These are phyloP conservation scores for Cryptococcus sp. DNA, from an alignment of 1,284 basidiomycete genomes.

Conservation along the genomic window DNA sequence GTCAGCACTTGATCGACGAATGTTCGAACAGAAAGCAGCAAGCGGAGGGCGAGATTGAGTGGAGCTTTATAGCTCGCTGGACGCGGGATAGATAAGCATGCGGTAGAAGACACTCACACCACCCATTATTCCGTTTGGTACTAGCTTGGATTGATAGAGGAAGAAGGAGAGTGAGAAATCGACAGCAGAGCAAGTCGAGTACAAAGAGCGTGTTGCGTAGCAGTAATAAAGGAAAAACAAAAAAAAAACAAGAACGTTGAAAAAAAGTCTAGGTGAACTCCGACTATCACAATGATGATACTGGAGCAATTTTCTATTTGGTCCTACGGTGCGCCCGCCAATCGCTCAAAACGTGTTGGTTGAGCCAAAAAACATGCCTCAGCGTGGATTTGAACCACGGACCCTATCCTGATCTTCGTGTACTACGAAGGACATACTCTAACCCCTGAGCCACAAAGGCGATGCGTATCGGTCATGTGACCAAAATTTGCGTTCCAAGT, in stretches of 20 bases:
- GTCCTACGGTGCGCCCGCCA: too few species aligned
- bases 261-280: background rate
- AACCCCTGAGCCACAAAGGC: conserved; percentile 22
- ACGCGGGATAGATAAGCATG: background rate
- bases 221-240: background rate
- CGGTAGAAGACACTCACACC: background rate
- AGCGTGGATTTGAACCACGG: conserved; percentile 18
- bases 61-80: background rate
- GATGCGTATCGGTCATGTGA: too few species aligned
- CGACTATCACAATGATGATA: background rate
- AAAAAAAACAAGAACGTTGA: background rate
- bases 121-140: background rate
- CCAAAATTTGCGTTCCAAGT: too few species aligned
- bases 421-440: conserved; percentile 21
- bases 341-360: background rate
- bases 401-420: conserved; percentile 7
- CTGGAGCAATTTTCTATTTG: too few species aligned
- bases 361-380: conserved; percentile 4
- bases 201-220: too few species aligned
- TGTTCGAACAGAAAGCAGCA: background rate
- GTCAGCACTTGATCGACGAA: background rate
- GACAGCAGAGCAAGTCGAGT: too few species aligned
- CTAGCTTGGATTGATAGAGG: background rate
- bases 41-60: background rate
- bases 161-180: background rate